Evolutionary conservation across 768 basidiomycete genomes (phyloP), one percentile per base, ranked within the genome.

Genomic region (Hericium coralloides): DNA sequence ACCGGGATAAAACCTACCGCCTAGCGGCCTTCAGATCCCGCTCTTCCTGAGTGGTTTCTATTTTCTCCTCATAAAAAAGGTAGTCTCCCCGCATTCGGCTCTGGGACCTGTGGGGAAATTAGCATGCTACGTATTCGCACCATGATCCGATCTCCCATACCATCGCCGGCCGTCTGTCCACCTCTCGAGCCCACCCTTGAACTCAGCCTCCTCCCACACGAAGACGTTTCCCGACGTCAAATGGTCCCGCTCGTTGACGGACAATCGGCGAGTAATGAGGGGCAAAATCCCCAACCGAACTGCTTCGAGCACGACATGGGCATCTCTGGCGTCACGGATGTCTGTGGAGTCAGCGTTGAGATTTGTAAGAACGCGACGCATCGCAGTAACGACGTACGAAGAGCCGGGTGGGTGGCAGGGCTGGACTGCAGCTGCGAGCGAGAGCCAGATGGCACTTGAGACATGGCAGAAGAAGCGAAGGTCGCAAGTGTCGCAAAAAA

Each of bases 131-230:
- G 14, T 37, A 18, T 1, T 23, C 10, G 26, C 15, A 10, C 15
- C 38, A 23, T 17, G n/a, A 14, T 2, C 49, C 26, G 39, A 49
- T 20, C 17, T 25, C 22, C 56, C 73, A 49, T 67, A 83, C 89
- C 89, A 91, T 72, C 89, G 74, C 60, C 87, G 75, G 14, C 89
- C 89, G 66, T 91, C 89, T 17, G 89, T 91, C 89, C 89, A 90
- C 23, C 89, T 78, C 57, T 89, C 73, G 38, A 88, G 71, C 17
- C 70, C 71, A 10, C 71, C 71, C 58, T 88, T 88, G 53, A 79
- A 76, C 61, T 86, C 87, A 3, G 87, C 85, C 67, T 91, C 89
- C 63, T 91, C 88, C 89, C 89, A 91, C 39, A 91, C 89, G 63
- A 89, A 91, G 43, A 91, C 79, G 58, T 89, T 86, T 2, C 89